These are phyloP conservation scores for Anethum foeniculum DNA, from an alignment of 140 eudicot species.

Conservation along the genomic window DNA sequence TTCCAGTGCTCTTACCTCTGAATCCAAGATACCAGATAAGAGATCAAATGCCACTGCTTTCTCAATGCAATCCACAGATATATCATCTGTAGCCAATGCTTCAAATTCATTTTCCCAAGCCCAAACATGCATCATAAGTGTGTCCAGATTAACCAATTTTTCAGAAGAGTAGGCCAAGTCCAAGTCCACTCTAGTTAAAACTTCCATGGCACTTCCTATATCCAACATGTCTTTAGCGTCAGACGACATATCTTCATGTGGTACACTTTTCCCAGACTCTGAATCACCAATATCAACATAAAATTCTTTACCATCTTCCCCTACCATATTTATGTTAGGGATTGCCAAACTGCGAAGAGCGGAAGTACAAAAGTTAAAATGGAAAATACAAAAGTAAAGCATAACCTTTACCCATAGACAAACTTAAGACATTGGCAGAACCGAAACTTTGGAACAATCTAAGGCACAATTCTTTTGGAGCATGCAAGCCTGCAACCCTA, in stretches of 20 bases:
- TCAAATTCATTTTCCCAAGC: constrained; percentile 52
- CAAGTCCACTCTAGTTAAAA: constrained; percentile 46
- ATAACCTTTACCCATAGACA: neutral
- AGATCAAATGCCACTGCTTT: constrained; percentile 65
- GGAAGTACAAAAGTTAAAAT: constrained; percentile 11
- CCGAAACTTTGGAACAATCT: neutral
- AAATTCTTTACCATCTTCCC: constrained; percentile 17
- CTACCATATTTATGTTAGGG: constrained; percentile 18
- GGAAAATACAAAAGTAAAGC: neutral
- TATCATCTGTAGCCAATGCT: constrained; percentile 40
- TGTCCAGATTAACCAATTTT: constrained; percentile 66
- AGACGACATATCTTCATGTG: constrained; percentile 29
- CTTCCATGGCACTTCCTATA: constrained; percentile 46
- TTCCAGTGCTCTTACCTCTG: constrained; percentile 65
- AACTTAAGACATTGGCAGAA: neutral
- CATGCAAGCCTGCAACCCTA: neutral
- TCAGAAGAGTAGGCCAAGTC: constrained; percentile 63
- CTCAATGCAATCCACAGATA: constrained; percentile 48
- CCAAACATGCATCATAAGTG: constrained; percentile 38
- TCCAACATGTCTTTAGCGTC: constrained; percentile 48
- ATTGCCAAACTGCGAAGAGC: constrained; percentile 11
- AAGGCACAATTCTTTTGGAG: neutral
- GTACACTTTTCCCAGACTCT: constrained; percentile 20
- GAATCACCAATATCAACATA: constrained; percentile 29
- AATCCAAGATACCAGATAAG: constrained; percentile 45